Evolutionary conservation across 306 rosid genomes (phyloP).

Genomic region (Lupinus albus): DNA sequence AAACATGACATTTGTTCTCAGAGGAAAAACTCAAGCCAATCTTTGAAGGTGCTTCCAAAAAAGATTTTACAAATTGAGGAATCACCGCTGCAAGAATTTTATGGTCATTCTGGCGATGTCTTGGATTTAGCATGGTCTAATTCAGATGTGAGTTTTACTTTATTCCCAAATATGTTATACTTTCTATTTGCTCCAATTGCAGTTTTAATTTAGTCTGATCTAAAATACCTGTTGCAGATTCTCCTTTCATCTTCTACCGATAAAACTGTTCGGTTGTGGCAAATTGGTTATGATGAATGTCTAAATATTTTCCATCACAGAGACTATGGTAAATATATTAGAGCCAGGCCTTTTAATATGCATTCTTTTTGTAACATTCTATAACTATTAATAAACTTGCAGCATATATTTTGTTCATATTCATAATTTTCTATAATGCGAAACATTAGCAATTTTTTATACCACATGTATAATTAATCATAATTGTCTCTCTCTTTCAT

Average conservation of each 20-base stretch:
- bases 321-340: conserved; percentile 63
- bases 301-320: conserved; percentile 66
- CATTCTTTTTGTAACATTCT: background rate
- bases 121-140: conserved; percentile 92
- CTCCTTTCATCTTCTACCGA: conserved; percentile 93
- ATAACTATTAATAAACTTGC: background rate
- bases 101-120: conserved; percentile 77
- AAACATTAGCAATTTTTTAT: conserved; percentile 7
- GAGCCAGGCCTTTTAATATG: background rate
- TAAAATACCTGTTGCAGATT: conserved; percentile 56
- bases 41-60: conserved; percentile 62
- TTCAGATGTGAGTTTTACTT: conserved; percentile 70
- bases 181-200: conserved; percentile 22
- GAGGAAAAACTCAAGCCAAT: conserved; percentile 48
- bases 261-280: conserved; percentile 86
- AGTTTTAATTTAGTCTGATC: conserved; percentile 26
- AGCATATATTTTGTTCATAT: conserved; percentile 22
- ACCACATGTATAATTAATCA: conserved; percentile 11
- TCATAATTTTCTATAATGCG: background rate
- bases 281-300: conserved; percentile 60
- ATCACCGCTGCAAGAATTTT: conserved; percentile 64
- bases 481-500: conserved; percentile 14
- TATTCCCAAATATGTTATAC: background rate
- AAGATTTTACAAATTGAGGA: conserved; percentile 72
- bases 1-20: conserved; percentile 48